These are phyloP conservation scores for Oryza nivara DNA, from an alignment of 176 grass and related monocot genomes.

Conservation along the genomic window DNA sequence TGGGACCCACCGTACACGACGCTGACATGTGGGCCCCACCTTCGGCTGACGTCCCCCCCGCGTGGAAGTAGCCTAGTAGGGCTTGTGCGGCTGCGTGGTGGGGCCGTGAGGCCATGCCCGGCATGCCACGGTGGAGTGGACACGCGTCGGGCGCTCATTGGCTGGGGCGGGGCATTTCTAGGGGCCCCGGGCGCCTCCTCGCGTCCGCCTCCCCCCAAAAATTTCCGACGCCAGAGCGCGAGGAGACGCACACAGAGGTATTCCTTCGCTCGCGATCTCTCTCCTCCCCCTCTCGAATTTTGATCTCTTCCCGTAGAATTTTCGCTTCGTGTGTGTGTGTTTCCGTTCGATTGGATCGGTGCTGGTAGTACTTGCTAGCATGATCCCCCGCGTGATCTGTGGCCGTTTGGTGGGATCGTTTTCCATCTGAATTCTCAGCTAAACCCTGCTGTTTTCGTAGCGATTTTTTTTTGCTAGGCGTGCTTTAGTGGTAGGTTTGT, in stretches of 20 bases:
- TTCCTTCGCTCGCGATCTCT: neutral
- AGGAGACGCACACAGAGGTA: slow-evolving; percentile 49
- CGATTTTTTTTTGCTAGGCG: neutral
- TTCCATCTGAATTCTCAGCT: neutral
- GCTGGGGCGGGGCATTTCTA: neutral
- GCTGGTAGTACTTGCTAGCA: neutral
- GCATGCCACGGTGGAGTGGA: neutral
- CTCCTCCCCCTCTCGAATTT: too few relatives aligned
- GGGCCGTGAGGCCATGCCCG: neutral
- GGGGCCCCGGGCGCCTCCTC: neutral
- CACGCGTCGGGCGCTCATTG: neutral
- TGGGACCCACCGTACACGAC: slow-evolving; percentile 11
- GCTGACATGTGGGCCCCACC: slow-evolving; percentile 29
- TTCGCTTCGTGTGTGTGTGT: too few relatives aligned
- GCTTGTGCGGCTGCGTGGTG: slow-evolving; percentile 16
- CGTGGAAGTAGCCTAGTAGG: neutral
- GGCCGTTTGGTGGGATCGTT: neutral
- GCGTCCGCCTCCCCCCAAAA: neutral
- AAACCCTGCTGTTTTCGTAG: neutral
- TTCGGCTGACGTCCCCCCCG: neutral
- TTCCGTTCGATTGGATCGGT: neutral
- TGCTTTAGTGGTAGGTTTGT: neutral
- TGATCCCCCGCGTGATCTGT: neutral
- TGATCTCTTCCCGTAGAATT: neutral
- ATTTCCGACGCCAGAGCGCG: slow-evolving; percentile 37